These are phyloP conservation scores for Ophiostoma australiae DNA, from an alignment of 2,329 filamentous ascomycete genomes.

Conservation along the genomic window DNA sequence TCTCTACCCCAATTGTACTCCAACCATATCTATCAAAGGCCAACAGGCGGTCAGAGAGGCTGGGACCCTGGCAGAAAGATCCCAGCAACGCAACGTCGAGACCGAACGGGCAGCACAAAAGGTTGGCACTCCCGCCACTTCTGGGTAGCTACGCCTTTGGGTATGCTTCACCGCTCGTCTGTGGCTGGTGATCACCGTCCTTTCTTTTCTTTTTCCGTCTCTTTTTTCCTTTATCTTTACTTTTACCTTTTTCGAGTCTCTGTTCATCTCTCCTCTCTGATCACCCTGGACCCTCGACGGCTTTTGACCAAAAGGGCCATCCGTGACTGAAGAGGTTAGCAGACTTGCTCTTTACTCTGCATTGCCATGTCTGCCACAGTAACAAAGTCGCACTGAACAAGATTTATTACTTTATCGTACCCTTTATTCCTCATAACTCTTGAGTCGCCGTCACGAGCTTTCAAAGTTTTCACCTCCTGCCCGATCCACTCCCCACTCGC, in stretches of 20 bases:
- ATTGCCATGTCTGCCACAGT: background rate
- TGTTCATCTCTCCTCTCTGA: background rate
- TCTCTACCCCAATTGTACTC: too few relatives aligned
- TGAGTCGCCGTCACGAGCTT: slow-evolving; percentile 2
- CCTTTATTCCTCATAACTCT: too few relatives aligned
- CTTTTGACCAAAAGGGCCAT: background rate
- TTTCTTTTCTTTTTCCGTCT: background rate
- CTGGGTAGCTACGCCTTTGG: background rate
- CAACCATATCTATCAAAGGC: background rate
- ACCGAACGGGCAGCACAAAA: background rate
- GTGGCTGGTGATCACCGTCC: background rate
- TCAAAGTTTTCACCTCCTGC: slow-evolving; percentile 10
- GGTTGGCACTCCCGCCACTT: background rate
- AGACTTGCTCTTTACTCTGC: background rate
- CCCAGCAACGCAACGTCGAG: slow-evolving; percentile 12
- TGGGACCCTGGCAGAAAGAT: slow-evolving; percentile 14
- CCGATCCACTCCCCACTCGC: background rate
- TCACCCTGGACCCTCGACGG: background rate
- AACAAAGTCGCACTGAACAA: background rate
- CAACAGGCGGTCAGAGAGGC: slow-evolving; percentile 10
- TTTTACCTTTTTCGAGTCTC: background rate
- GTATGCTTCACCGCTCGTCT: background rate
- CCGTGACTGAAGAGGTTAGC: too few relatives aligned
- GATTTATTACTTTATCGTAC: background rate
- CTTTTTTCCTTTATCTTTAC: background rate